Percentiles rank a stretch among this genome's conserved stretches.
Evolutionary conservation across 106 monocot species (phyloP).

Genomic region (Iris macrosiphon): DNA sequence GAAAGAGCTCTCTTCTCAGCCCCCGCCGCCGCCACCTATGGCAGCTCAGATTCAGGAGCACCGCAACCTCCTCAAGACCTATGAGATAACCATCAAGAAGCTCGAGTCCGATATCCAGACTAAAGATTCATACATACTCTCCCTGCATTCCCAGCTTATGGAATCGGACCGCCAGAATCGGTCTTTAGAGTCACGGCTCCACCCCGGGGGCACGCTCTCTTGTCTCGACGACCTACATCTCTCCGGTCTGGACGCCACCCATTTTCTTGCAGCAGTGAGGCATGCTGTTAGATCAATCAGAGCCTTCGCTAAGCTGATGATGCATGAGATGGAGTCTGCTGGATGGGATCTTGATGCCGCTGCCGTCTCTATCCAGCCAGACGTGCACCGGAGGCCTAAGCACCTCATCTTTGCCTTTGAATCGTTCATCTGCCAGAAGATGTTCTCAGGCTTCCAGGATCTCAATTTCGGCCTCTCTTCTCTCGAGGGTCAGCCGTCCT

Average conservation of each 20-base stretch:
- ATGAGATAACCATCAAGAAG: conserved; percentile 37
- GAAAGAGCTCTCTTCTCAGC: conserved; percentile 15
- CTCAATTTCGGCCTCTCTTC: conserved; percentile 26
- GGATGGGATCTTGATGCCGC: conserved; percentile 61
- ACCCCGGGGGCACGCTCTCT: conserved; percentile 4
- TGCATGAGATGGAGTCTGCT: conserved; percentile 40
- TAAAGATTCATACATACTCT: conserved; percentile 24
- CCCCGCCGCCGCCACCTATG: not conserved
- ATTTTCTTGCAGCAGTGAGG: conserved; percentile 24
- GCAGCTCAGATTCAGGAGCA: conserved; percentile 39
- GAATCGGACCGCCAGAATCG: conserved; percentile 11
- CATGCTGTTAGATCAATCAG: conserved; percentile 39
- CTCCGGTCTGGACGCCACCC: conserved; percentile 27
- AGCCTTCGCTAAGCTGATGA: conserved; percentile 34
- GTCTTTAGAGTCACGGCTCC: conserved; percentile 12
- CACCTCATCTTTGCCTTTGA: conserved; percentile 50
- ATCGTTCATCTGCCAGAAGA: conserved; percentile 42
- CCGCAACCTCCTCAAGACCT: conserved; percentile 38
- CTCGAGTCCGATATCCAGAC: conserved; percentile 24
- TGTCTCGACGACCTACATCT: conserved; percentile 22
- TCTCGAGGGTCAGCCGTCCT: not conserved
- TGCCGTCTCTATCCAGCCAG: conserved; percentile 28
- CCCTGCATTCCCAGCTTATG: conserved; percentile 10
- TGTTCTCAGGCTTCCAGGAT: conserved; percentile 67
- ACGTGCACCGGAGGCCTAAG: conserved; percentile 10